Percentiles rank a stretch among this genome's conserved stretches.
Conservation (phyloP, 2,329 filamentous ascomycete genomes). For the Knoxdaviesia capensis region DNA sequence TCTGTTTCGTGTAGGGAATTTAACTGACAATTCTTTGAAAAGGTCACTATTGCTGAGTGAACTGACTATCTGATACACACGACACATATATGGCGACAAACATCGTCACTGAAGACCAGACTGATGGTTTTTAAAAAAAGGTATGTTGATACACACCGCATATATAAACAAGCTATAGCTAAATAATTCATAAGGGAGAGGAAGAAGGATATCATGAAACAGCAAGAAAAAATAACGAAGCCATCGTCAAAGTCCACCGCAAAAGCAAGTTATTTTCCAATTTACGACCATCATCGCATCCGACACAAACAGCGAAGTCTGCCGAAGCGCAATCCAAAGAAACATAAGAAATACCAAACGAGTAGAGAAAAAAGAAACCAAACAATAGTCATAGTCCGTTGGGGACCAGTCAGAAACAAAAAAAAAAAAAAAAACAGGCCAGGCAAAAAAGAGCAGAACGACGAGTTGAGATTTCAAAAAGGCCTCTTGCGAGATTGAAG, state of each 20-base stretch:
- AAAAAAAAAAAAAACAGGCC: conserved; percentile 1
- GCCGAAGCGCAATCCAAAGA: background rate
- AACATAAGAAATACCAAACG: conserved; percentile 3
- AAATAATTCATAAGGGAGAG: background rate
- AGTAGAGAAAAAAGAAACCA: conserved; percentile 1
- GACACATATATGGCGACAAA: too few relatives aligned
- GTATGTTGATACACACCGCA: too few relatives aligned
- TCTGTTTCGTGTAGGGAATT: too few relatives aligned
- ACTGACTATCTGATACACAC: too few relatives aligned
- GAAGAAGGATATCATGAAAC: background rate
- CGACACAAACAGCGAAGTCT: background rate
- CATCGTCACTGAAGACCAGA: too few relatives aligned
- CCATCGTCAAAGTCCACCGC: background rate
- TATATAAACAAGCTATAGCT: too few relatives aligned
- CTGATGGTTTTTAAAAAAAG: too few relatives aligned
- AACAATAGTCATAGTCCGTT: background rate
- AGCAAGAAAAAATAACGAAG: background rate
- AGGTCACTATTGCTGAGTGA: too few relatives aligned
- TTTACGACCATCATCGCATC: background rate
- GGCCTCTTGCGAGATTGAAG: conserved; percentile 5
- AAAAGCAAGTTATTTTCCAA: background rate
- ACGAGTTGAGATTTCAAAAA: background rate
- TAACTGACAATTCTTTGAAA: too few relatives aligned
- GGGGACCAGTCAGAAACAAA: background rate
- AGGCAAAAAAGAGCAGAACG: conserved; percentile 1